Percentiles rank a stretch among this genome's conserved stretches.
phyloP scores from a whole-genome alignment of 176 grass and related monocot species.

The Ampelocalamus luodianensis region DNA sequence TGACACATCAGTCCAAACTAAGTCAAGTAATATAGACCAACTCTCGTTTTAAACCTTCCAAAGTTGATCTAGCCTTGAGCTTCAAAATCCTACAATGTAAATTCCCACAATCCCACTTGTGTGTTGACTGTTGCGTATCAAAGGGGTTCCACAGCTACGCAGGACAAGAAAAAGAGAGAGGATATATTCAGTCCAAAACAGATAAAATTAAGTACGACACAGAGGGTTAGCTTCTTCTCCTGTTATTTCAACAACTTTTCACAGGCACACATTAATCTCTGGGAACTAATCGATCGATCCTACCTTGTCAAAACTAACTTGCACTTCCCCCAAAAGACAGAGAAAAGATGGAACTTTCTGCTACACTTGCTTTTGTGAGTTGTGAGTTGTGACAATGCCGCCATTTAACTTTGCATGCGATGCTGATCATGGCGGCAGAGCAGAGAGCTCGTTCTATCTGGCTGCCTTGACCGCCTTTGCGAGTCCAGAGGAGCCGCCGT shows the following conservation, averaged over 20 bases:
- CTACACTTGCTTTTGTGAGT: constrained; percentile 29
- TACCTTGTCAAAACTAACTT: constrained; percentile 40
- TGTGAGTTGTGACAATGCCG: background rate
- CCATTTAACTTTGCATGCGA: background rate
- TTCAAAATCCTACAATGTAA: background rate
- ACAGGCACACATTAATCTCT: constrained; percentile 27
- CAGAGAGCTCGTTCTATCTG: constrained; percentile 18
- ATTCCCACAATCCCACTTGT: background rate
- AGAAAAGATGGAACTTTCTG: background rate
- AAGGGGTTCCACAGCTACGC: background rate
- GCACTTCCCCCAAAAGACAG: background rate
- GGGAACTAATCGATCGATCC: constrained; percentile 7
- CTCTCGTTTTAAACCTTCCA: background rate
- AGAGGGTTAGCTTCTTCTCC: constrained; percentile 32
- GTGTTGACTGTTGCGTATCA: background rate
- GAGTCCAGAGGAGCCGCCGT: constrained; percentile 2
- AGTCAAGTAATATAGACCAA: background rate
- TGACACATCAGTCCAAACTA: background rate
- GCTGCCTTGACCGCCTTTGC: constrained; percentile 51
- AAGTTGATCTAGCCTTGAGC: background rate
- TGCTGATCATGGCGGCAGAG: background rate
- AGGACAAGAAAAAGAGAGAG: background rate
- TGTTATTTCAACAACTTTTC: constrained; percentile 47
- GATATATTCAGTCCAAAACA: background rate
- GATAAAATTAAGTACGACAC: background rate